Conservation (phyloP, 768 basidiomycete genomes). For the Agaricus sinodeliciosus region DNA sequence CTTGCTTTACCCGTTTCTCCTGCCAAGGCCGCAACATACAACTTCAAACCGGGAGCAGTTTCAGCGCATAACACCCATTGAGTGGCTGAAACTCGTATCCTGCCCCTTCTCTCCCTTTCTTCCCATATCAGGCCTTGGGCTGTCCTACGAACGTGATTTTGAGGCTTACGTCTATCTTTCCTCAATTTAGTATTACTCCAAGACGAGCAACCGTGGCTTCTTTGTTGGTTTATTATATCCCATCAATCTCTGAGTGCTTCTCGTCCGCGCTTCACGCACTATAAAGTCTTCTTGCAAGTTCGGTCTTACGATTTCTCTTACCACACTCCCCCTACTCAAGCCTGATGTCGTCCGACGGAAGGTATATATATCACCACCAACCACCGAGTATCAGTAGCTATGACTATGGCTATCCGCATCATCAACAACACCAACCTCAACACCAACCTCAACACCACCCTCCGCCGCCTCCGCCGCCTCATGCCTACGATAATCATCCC, state of each 20-base stretch:
- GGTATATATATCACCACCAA: slow-evolving; percentile 49
- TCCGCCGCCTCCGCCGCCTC: slow-evolving; percentile 20
- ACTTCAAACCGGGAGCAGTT: too few species aligned
- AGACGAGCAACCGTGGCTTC: slow-evolving; percentile 1
- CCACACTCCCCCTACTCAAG: background rate
- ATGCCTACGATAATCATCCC: slow-evolving; percentile 14
- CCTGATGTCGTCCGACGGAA: slow-evolving; percentile 43
- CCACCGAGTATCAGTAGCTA: slow-evolving; percentile 38
- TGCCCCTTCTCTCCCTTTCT: background rate
- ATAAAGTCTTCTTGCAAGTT: background rate
- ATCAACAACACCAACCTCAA: slow-evolving; percentile 14
- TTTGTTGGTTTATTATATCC: slow-evolving; percentile 4
- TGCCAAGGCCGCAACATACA: background rate
- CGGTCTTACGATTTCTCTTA: background rate
- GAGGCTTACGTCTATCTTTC: slow-evolving; percentile 9
- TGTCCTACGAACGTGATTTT: slow-evolving; percentile 6
- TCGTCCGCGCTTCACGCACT: slow-evolving; percentile 5
- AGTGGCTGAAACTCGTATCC: too few species aligned
- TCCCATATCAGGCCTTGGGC: background rate
- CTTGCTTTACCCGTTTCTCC: background rate
- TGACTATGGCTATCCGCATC: slow-evolving; percentile 29
- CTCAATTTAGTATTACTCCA: slow-evolving; percentile 14
- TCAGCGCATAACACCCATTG: too few species aligned
- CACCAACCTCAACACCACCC: slow-evolving; percentile 19
- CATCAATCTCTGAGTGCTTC: slow-evolving; percentile 4